phyloP scores from a whole-genome alignment of 768 basidiomycete species.

The Boletus coccyginus region DNA sequence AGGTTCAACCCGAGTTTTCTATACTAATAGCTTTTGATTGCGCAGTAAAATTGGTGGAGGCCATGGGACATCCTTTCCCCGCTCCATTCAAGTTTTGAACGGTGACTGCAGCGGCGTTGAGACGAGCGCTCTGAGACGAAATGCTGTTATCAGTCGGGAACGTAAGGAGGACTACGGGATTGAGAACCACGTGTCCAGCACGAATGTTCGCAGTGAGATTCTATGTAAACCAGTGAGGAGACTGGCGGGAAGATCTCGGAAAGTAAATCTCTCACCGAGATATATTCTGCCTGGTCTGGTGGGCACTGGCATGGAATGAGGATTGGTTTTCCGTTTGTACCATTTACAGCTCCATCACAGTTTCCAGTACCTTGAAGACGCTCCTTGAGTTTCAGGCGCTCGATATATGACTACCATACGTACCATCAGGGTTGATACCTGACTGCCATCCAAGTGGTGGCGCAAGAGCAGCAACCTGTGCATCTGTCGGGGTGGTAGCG shows the following conservation, averaged over 20 bases:
- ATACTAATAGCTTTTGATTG: conserved; percentile 23
- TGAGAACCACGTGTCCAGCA: conserved; percentile 41
- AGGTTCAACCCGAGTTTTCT: conserved; percentile 7
- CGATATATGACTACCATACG: conserved; percentile 13
- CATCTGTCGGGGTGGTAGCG: conserved; percentile 18
- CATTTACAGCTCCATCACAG: conserved; percentile 35
- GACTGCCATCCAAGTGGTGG: conserved; percentile 55
- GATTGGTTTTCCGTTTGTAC: conserved; percentile 30
- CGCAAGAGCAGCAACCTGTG: conserved; percentile 42
- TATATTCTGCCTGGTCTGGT: conserved; percentile 24
- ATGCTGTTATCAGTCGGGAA: conserved; percentile 45
- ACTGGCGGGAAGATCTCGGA: neutral
- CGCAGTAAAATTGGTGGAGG: conserved; percentile 60
- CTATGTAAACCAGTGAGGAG: conserved; percentile 12
- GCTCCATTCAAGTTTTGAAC: conserved; percentile 70
- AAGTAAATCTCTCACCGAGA: conserved; percentile 15
- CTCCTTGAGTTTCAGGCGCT: neutral
- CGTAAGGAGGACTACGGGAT: conserved; percentile 36
- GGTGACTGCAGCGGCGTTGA: conserved; percentile 58
- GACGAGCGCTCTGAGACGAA: conserved; percentile 43
- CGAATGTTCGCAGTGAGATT: conserved; percentile 39
- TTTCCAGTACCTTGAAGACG: conserved; percentile 33
- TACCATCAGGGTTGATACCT: conserved; percentile 59
- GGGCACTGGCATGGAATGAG: conserved; percentile 38
- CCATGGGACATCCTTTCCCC: conserved; percentile 64